Evolutionary conservation across 306 rosid genomes (phyloP).

Genomic region (Dalbergia cochinchinensis): DNA sequence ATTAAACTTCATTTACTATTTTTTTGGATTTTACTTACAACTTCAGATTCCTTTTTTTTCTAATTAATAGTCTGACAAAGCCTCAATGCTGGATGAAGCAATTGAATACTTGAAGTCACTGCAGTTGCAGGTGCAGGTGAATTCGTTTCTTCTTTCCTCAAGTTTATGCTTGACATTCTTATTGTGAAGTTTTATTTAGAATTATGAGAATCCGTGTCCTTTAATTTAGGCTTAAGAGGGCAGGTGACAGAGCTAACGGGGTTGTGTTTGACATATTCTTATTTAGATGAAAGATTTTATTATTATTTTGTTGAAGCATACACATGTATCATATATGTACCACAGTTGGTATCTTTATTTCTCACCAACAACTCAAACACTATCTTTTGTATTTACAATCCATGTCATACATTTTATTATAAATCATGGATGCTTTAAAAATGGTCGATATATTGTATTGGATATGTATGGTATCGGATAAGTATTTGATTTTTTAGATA

Average conservation of each 20-base stretch:
- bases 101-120: constrained; percentile 87
- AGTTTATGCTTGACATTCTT: neutral
- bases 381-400: neutral
- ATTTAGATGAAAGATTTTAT: neutral
- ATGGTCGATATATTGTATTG: too few relatives aligned
- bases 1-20: neutral
- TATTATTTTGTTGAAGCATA: neutral
- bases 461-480: too few relatives aligned
- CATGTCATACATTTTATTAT: neutral
- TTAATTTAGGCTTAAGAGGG: neutral
- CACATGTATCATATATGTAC: neutral
- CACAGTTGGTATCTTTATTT: constrained; percentile 4
- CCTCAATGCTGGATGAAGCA: constrained; percentile 95
- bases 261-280: neutral
- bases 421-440: too few relatives aligned
- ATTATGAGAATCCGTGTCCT: neutral
- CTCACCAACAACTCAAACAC: neutral
- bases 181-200: neutral
- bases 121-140: constrained; percentile 88
- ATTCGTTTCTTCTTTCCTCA: constrained; percentile 5
- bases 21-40: constrained; percentile 18
- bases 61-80: constrained; percentile 79
- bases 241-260: constrained; percentile 9
- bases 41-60: neutral
- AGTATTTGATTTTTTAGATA: too few relatives aligned